These are phyloP conservation scores for Herpetomonas muscarum DNA, from an alignment of 208 protist genomes.

Conservation along the genomic window DNA sequence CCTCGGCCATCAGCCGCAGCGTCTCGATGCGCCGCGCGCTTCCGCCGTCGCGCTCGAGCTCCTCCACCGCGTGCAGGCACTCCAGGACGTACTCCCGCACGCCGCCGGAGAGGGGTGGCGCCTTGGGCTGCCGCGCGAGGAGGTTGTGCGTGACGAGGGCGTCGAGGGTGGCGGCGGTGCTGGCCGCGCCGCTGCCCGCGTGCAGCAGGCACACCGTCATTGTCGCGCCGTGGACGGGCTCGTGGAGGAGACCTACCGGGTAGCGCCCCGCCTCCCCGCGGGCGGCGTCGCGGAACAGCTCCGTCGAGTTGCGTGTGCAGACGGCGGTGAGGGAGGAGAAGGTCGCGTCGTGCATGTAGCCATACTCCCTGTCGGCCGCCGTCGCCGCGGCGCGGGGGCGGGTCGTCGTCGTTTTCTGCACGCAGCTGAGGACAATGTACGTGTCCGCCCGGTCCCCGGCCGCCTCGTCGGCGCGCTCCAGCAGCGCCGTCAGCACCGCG, in stretches of 20 bases:
- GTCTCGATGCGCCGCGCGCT: not conserved
- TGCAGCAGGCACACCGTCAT: conserved; percentile 24
- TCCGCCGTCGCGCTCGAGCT: conserved; percentile 5
- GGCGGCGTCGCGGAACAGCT: conserved; percentile 18
- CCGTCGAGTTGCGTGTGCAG: conserved; percentile 20
- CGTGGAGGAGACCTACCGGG: conserved; percentile 29
- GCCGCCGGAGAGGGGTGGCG: conserved; percentile 8
- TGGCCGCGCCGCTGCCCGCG: conserved; percentile 11
- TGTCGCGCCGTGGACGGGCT: conserved; percentile 21
- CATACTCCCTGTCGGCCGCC: conserved; percentile 2
- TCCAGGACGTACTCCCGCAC: conserved; percentile 18
- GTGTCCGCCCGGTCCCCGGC: conserved; percentile 5
- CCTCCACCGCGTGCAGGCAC: conserved; percentile 5
- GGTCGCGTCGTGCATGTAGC: conserved; percentile 23
- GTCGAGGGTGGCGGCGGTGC: not conserved
- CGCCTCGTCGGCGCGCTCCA: conserved; percentile 23
- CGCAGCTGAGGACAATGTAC: conserved; percentile 28
- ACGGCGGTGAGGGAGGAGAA: conserved; percentile 41
- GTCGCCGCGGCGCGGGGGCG: conserved; percentile 6
- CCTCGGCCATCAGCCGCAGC: conserved; percentile 15
- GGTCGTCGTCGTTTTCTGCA: conserved; percentile 20
- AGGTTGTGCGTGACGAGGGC: conserved; percentile 21
- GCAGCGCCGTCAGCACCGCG: conserved; percentile 21
- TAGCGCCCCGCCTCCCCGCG: conserved; percentile 12
- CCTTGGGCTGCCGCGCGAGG: conserved; percentile 14